Percentiles rank a stretch among this genome's conserved stretches.
phyloP scores from a whole-genome alignment of 139 green algal species.

The Chlamydomonas schloesseri region DNA sequence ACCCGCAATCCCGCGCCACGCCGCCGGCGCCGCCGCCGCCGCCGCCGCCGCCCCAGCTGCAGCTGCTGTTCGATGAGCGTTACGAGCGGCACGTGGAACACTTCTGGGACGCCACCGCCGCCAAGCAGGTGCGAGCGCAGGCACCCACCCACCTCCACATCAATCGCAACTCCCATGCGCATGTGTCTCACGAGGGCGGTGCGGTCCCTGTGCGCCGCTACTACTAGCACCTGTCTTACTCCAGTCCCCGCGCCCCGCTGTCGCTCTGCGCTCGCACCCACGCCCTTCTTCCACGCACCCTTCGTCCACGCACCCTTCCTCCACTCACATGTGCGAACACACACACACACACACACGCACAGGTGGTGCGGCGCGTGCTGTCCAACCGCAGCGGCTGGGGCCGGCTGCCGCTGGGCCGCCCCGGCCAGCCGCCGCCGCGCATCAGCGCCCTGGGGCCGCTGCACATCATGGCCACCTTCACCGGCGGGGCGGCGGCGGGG shows the following conservation, averaged over 20 bases:
- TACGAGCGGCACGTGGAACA: conserved; percentile 70
- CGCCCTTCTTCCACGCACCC: no score
- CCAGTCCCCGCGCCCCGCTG: no score
- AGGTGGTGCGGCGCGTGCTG: conserved; percentile 53
- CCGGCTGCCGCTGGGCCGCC: conserved; percentile 26
- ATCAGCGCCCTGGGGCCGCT: conserved; percentile 21
- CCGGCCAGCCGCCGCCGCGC: not conserved
- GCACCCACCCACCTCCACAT: no score
- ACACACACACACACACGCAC: not conserved
- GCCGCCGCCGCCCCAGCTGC: not conserved
- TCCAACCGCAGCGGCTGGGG: conserved; percentile 48
- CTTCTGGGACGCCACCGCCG: conserved; percentile 64
- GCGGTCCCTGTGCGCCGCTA: no score
- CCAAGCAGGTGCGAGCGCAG: conserved; percentile 49
- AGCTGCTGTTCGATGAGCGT: conserved; percentile 56
- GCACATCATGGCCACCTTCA: conserved; percentile 42
- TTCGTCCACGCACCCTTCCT: no score
- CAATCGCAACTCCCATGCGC: no score
- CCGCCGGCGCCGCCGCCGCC: not conserved
- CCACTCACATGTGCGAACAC: no score
- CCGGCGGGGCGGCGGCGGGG: not conserved
- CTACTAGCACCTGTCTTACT: no score
- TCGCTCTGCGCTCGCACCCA: no score
- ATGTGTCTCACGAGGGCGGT: no score
- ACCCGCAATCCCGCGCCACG: no score